Evolutionary conservation across 441 rosid genomes (phyloP).

Genomic region (Adansonia grandidieri): DNA sequence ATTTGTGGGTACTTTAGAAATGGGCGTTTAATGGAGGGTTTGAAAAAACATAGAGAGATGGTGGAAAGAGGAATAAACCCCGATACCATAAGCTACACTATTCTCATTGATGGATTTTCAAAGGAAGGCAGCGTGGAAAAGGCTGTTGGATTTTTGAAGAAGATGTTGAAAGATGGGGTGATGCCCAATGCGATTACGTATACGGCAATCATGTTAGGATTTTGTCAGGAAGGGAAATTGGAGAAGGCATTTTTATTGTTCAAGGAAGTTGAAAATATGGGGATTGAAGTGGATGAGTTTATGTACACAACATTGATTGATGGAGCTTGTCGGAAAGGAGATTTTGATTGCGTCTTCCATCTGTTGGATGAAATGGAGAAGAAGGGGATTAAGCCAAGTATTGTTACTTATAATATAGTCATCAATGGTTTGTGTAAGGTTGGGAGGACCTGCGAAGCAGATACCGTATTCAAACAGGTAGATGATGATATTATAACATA

Average conservation of each 20-base stretch:
- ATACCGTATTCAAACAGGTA: slow-evolving; percentile 61
- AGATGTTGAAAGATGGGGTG: slow-evolving; percentile 63
- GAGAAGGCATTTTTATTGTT: slow-evolving; percentile 62
- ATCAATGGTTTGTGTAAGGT: slow-evolving; percentile 68
- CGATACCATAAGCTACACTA: slow-evolving; percentile 59
- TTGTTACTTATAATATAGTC: slow-evolving; percentile 61
- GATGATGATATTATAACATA: slow-evolving; percentile 60
- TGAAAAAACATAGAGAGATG: slow-evolving; percentile 55
- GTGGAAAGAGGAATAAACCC: slow-evolving; percentile 46
- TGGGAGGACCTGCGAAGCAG: slow-evolving; percentile 71
- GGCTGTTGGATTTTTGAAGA: slow-evolving; percentile 56
- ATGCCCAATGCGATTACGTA: slow-evolving; percentile 62
- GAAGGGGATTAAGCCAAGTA: slow-evolving; percentile 61
- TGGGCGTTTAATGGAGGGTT: slow-evolving; percentile 52
- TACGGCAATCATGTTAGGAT: slow-evolving; percentile 60
- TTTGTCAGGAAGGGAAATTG: slow-evolving; percentile 61
- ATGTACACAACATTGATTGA: slow-evolving; percentile 70
- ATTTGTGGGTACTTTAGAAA: slow-evolving; percentile 53
- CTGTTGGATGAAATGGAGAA: slow-evolving; percentile 74
- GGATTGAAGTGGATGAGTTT: slow-evolving; percentile 61
- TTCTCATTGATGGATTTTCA: slow-evolving; percentile 62
- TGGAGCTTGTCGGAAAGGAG: slow-evolving; percentile 63
- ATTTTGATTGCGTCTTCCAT: slow-evolving; percentile 51
- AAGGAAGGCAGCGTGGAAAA: slow-evolving; percentile 50
- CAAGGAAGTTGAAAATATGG: slow-evolving; percentile 51